These are phyloP conservation scores for Tetracladium marchalianum DNA, from an alignment of 495 filamentous ascomycete genomes.

Conservation along the genomic window DNA sequence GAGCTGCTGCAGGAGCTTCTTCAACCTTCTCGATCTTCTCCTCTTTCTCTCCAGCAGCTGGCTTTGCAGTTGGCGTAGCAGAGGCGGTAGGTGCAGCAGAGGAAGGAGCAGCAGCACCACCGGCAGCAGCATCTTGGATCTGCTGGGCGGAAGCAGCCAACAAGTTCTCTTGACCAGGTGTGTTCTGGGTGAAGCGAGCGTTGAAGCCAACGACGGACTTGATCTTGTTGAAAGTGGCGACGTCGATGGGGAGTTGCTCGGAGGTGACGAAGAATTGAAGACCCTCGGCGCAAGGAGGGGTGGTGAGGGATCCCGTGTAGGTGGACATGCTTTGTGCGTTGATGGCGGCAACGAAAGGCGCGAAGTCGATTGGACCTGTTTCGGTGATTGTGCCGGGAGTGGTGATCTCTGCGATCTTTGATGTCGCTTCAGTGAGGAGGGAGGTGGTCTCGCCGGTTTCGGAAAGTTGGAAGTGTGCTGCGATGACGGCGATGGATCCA, in stretches of 20 bases:
- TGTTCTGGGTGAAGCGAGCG: slow-evolving; percentile 50
- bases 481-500: slow-evolving; percentile 1
- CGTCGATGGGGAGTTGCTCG: slow-evolving; percentile 40
- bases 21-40: no score
- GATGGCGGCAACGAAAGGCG: slow-evolving; percentile 37
- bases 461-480: slow-evolving; percentile 1
- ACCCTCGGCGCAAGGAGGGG: slow-evolving; percentile 57
- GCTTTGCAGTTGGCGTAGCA: no score
- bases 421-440: slow-evolving; percentile 44
- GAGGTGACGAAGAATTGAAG: slow-evolving; percentile 48
- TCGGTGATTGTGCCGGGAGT: slow-evolving; percentile 43
- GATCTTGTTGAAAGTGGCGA: slow-evolving; percentile 40
- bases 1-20: no score
- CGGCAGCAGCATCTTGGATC: no score
- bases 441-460: slow-evolving; percentile 6
- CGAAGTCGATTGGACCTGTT: slow-evolving; percentile 47
- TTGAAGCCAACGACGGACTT: slow-evolving; percentile 58
- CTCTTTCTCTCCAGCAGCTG: no score
- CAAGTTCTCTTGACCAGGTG: slow-evolving; percentile 42
- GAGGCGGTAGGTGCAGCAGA: no score
- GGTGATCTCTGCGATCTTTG: slow-evolving; percentile 40
- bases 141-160: slow-evolving; percentile 18
- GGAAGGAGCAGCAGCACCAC: no score
- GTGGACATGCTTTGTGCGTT: slow-evolving; percentile 37
- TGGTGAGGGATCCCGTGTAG: slow-evolving; percentile 57